Evolutionary conservation across 495 filamentous ascomycete genomes (phyloP), one percentile per base, ranked within the genome.

Genomic region (Daldinia loculata): DNA sequence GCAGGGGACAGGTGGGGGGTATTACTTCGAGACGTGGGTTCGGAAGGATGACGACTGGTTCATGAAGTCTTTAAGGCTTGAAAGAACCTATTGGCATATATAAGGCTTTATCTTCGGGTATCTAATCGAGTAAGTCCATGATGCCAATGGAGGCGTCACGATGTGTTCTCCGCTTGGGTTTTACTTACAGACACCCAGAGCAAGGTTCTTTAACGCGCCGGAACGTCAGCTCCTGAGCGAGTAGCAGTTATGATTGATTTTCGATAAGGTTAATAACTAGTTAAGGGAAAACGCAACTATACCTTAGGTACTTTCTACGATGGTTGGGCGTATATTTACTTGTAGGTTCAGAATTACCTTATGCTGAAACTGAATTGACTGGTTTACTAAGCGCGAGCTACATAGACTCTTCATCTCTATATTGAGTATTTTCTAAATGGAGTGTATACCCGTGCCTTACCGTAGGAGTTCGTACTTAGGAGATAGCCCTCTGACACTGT

Each of bases 31-130:
- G 24, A 52, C 50, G 12, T 52, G 50, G 50, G 50, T 52, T 52
- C 50, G 50, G 15, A 52, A 52, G 24, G 50, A 52, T n/a, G 24
- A 52, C 24, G 50, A 52, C 24, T 29, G 50, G 50, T 52, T 52
- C 24, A 5, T 52, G 50, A 52, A 52, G 27, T 29, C 26, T 30
- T 15, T 53, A 24, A 53, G 15, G 26, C 7, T 53, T 6, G 50
- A 53, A 17, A 53, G 50, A 30, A 53, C 26, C 12, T 30, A 53
- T 53, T 53, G 50, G 50, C 12, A 30, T 17, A 30, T 30, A n/a
- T 30, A 7, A 30, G 22, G 9, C 11, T 30, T 30, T 30, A 14
- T 52, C 15, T 29, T 26, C 14, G 6, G 50, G 24, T 53, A 48
- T 53, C 14, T 14, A 15, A 53, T 30, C 30, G 50, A 53, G 24